Base-by-base conservation (phyloP, 805 yeast genomes). In the Clavispora vitiphila region DNA sequence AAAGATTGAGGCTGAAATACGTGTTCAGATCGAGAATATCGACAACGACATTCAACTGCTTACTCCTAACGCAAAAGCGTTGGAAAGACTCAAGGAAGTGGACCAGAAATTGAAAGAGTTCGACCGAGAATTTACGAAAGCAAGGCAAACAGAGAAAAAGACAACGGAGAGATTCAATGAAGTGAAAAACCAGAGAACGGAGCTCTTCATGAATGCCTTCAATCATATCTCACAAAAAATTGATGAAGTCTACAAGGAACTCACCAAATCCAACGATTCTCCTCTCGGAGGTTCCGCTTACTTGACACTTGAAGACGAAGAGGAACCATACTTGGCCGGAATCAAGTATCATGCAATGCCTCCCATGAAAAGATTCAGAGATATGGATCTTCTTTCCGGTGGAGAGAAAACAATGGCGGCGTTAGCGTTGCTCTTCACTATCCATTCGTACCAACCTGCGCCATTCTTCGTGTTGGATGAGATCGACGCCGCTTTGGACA, bases 401-500 rank as follows among this genome's bases (percentile, higher is more conserved):
- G 99, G 99, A 41, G 99, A 93, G 58, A 89, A 90, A 58, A 86
- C 97, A 2, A 83, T 93, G 60, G 99, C 99, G 2, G 99, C 99
- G 0, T 67, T 93, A 48, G 97, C 98, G 0, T 68, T 93, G 48
- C 62, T 93, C 37, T 93, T 93, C 66, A 90, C 98, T 0, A 80
- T 90, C 32, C 97, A 93, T 59, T 81, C 95, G 0, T 85, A 69
- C 63, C 91, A 83, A 39, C 97, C 97, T 2, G 83, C 96, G 1
- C 99, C 99, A 24, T 93, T 93, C 59, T 91, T 93, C 58, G 96
- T 93, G 0, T 68, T 93, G 34, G 99, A 93, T 61, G 99, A 93
- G 64, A 89, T 93, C n/a, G 99, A 93, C 65, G 98, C 99, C 0
- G 98, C 98, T 0, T 74, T 93, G 44, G 99, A 93, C 62, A 82